Conservation (phyloP, 2,329 filamentous ascomycete genomes). For the Neofusicoccum sp. region DNA sequence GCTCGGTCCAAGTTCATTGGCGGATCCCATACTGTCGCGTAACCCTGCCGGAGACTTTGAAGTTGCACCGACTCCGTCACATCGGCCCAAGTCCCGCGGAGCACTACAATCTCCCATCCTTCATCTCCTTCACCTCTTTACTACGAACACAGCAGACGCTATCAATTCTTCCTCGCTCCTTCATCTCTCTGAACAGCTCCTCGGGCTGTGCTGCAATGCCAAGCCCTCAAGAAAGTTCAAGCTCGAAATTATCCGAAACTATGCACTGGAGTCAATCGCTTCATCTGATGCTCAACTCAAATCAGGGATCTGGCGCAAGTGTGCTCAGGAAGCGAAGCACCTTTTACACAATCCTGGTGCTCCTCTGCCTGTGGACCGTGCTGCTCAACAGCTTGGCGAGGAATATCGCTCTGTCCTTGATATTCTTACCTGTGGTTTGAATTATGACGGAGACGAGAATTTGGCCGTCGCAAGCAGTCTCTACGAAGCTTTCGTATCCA, state of each 20-base stretch:
- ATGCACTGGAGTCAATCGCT: slow-evolving; percentile 25
- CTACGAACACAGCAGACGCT: slow-evolving; percentile 34
- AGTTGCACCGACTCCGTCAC: slow-evolving; percentile 65
- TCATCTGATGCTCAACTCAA: slow-evolving; percentile 25
- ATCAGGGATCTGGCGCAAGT: slow-evolving; percentile 28
- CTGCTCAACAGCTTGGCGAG: slow-evolving; percentile 51
- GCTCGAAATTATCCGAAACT: slow-evolving; percentile 41
- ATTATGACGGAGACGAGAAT: slow-evolving; percentile 39
- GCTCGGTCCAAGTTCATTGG: slow-evolving; percentile 52
- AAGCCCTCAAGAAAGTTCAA: slow-evolving; percentile 24
- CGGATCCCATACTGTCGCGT: slow-evolving; percentile 48
- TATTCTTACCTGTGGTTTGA: slow-evolving; percentile 61
- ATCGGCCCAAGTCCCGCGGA: slow-evolving; percentile 50
- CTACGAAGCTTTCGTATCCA: slow-evolving; percentile 54
- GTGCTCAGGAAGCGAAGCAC: not conserved
- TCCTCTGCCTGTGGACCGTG: not conserved
- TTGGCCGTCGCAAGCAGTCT: slow-evolving; percentile 38
- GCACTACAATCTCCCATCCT: slow-evolving; percentile 60
- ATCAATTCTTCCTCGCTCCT: not conserved
- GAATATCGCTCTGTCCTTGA: slow-evolving; percentile 69
- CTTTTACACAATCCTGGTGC: not conserved
- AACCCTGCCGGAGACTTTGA: slow-evolving; percentile 61
- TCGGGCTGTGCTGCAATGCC: slow-evolving; percentile 2
- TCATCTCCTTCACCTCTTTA: slow-evolving; percentile 64
- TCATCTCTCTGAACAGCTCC: not conserved